Evolutionary conservation across 306 rosid species (phyloP), one percentile per base, ranked within the genome.

Genomic region (Cucumis melo): DNA sequence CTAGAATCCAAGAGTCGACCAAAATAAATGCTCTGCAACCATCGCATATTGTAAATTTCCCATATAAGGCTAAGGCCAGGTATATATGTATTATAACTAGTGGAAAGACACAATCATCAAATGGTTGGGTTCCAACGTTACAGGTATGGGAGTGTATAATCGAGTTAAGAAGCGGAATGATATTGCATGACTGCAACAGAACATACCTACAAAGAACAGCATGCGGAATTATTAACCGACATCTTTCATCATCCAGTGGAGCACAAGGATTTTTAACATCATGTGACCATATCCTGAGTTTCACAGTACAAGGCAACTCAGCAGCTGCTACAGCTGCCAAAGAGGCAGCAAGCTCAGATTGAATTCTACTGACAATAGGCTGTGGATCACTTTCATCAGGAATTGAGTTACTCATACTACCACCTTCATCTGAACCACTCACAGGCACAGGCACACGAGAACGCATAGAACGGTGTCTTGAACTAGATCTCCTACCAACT

Each of bases 221-320:
- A 83, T 92, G 98, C 9, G 98, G 98, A 82, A 95, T 90, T 27
- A 68, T 85, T 61, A 95, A 82, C 65, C 89, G 90, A 73, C 96
- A 91, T 67, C 83, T 92, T 23, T 84, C 99, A 42, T 91, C 84
- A 83, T 80, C 86, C 77, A 95, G 91, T 34, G 86, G 84, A 42
- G 86, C 84, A 80, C 89, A 92, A 4, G 99, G 98, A 81, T 82
- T 80, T 87, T 89, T 90, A 66, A 88, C 84, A 87, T 90, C 96
- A 84, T 95, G 97, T 0, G 88, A 82, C 99, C 99, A 92, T 73
- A 95, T 87, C 81, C 96, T 87, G 66, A 95, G 90, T 91, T 92
- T 95, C 84, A 95, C 99, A 10, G 98, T 89, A 80, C 98, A 92
- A 80, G 99, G 99, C 74, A 95, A 80, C 89, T 95, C 99, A 23